Percentiles rank a stretch among this genome's conserved stretches.
These are phyloP conservation scores for Elsinoe necatrix DNA, from an alignment of 2,329 filamentous ascomycete genomes.

Conservation along the genomic window DNA sequence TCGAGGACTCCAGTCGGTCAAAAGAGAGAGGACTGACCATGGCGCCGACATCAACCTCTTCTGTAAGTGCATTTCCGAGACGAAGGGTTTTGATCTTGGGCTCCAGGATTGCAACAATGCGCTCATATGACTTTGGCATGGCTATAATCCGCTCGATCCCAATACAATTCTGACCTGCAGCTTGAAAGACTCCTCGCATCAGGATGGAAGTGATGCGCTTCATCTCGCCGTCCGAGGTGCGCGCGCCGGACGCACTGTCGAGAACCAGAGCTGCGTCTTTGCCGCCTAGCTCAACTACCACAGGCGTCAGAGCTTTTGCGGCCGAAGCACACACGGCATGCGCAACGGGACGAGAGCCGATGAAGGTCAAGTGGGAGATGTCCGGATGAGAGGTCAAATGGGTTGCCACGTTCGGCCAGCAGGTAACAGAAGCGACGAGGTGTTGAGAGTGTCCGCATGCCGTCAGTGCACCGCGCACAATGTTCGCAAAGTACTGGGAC, in stretches of 20 bases:
- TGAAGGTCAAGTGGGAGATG: slow-evolving; percentile 89
- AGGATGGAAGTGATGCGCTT: slow-evolving; percentile 70
- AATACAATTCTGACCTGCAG: slow-evolving; percentile 94
- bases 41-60: slow-evolving; percentile 71
- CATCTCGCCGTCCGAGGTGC: slow-evolving; percentile 47
- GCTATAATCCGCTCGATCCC: slow-evolving; percentile 90
- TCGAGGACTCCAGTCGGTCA: slow-evolving; percentile 62
- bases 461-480: slow-evolving; percentile 68
- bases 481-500: slow-evolving; percentile 67
- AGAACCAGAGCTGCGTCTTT: slow-evolving; percentile 90
- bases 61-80: slow-evolving; percentile 59
- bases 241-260: slow-evolving; percentile 55
- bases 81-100: slow-evolving; percentile 67
- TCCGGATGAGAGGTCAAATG: slow-evolving; percentile 76
- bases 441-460: slow-evolving; percentile 76
- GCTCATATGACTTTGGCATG: slow-evolving; percentile 64
- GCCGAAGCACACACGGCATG: slow-evolving; percentile 82
- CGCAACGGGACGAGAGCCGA: slow-evolving; percentile 79
- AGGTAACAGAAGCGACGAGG: slow-evolving; percentile 75
- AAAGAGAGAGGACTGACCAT: slow-evolving; percentile 78
- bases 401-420: slow-evolving; percentile 76
- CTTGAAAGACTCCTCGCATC: slow-evolving; percentile 89
- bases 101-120: slow-evolving; percentile 60
- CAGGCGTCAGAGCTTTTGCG: slow-evolving; percentile 74
- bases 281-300: slow-evolving; percentile 85